phyloP scores from a whole-genome alignment of 495 filamentous ascomycete genomes.

The Thozetella sp. region DNA sequence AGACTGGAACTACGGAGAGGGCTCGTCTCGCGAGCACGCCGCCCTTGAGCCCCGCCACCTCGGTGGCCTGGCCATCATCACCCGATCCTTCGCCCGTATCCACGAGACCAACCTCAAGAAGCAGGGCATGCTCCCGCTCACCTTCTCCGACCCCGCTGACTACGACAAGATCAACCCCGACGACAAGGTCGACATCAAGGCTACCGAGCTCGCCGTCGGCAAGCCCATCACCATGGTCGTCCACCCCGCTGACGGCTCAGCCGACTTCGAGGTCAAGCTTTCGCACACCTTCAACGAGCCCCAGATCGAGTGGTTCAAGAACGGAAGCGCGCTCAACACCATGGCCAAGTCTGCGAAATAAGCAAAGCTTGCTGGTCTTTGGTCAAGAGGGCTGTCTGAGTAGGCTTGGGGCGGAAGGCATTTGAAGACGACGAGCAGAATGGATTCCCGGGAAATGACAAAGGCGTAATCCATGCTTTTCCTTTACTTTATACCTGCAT shows the following conservation, averaged over 20 bases:
- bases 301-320: constrained; percentile 98
- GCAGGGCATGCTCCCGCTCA: constrained; percentile 99
- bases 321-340: constrained; percentile 94
- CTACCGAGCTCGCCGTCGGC: constrained; percentile 90
- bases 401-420: constrained; percentile 9
- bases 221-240: constrained; percentile 92
- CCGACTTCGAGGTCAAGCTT: constrained; percentile 77
- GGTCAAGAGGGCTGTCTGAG: too few species aligned
- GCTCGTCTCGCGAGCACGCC: constrained; percentile 95
- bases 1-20: constrained; percentile 99
- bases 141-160: constrained; percentile 91
- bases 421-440: constrained; percentile 18
- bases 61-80: constrained; percentile 96
- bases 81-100: constrained; percentile 95
- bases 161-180: constrained; percentile 96
- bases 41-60: constrained; percentile 97
- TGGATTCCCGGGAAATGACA: constrained; percentile 23
- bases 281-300: constrained; percentile 95
- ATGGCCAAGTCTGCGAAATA: constrained; percentile 74
- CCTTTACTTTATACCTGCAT: constrained; percentile 26
- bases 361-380: too few species aligned
- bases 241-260: constrained; percentile 79
- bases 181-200: constrained; percentile 87
- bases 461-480: constrained; percentile 29
- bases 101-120: constrained; percentile 99